Base-by-base conservation (phyloP, 148 eudicot genomes). In the Oxyria digyna region DNA sequence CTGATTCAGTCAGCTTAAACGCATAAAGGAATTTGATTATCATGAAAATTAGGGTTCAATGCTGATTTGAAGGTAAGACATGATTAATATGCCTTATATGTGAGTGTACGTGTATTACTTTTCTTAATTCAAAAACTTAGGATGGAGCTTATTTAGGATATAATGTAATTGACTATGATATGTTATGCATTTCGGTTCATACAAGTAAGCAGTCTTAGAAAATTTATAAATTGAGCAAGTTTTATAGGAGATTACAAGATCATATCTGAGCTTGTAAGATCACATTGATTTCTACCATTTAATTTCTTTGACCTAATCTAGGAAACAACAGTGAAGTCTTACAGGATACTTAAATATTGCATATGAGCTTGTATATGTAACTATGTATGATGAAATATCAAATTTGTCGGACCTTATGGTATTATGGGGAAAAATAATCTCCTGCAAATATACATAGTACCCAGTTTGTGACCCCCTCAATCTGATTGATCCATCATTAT, bases 391-490 rank as follows among this genome's bases (percentile, higher is more conserved):
- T 50, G 6, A 0, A 50, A 27, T 50, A 14, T 50, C 29, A 50
- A 1, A 17, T 50, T 50, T 4, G 21, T 21, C 18, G 2, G 2
- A 21, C 23, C 59, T 50, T 20, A 50, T 50, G 32, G 63, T 20
- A 83, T 69, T 86, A 89, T 86, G 78, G 75, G 69, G 91, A 32
- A 81, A 83, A 43, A 70, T 82, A 6, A 35, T 70, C 15, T 26
- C 12, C 10, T 59, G 6, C 37, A 29, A 38, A 59, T 0, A 59
- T 59, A 15, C 38, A 13, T 59, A 59, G 27, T 29, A 4, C 21
- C 37, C 37, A 59, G 65, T 59, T 59, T 52, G 20, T 29, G 65
- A 59, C 15, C 20, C 10, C 38, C 18, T 27, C 8, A 11, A 29
- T 59, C 38, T 29, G 65, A 13, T 59, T 59, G 9, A 10, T 59